phyloP scores from a whole-genome alignment of 768 basidiomycete species.

The Hortiboletus campestris region DNA sequence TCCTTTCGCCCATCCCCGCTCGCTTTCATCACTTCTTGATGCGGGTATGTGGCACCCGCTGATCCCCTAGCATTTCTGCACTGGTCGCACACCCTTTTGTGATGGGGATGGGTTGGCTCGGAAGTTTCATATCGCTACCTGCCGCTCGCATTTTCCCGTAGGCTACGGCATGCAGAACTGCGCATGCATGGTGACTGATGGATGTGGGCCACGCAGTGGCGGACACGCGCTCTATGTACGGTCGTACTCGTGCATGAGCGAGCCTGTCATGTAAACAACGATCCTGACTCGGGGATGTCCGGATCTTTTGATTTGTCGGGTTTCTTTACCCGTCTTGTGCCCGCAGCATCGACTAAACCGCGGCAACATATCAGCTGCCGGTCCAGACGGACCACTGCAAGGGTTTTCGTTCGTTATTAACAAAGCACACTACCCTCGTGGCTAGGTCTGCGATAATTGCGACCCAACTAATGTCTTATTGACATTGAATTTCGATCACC shows the following conservation, averaged over 20 bases:
- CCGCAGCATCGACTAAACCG: conserved; percentile 18
- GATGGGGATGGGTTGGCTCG: conserved; percentile 8
- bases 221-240: conserved; percentile 21
- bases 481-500: conserved; percentile 10
- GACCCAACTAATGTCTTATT: conserved; percentile 8
- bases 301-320: conserved; percentile 19
- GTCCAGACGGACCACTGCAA: conserved; percentile 12
- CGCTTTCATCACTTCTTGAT: conserved; percentile 13
- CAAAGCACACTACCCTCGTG: conserved; percentile 22
- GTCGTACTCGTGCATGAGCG: conserved; percentile 14
- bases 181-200: conserved; percentile 31
- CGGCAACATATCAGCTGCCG: conserved; percentile 6
- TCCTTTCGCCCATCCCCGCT: conserved; percentile 5
- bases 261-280: conserved; percentile 1
- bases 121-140: conserved; percentile 17
- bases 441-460: conserved; percentile 4
- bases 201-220: conserved; percentile 21
- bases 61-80: conserved; percentile 4
- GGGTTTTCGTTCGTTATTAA: conserved; percentile 15
- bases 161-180: conserved; percentile 26
- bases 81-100: conserved; percentile 8
- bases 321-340: conserved; percentile 17
- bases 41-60: conserved; percentile 8
- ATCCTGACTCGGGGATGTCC: conserved; percentile 24
- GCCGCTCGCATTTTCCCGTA: conserved; percentile 24